Evolutionary conservation across 2,329 filamentous ascomycete species (phyloP), one percentile per base, ranked within the genome.

Genomic region (Colletotrichum lupini): DNA sequence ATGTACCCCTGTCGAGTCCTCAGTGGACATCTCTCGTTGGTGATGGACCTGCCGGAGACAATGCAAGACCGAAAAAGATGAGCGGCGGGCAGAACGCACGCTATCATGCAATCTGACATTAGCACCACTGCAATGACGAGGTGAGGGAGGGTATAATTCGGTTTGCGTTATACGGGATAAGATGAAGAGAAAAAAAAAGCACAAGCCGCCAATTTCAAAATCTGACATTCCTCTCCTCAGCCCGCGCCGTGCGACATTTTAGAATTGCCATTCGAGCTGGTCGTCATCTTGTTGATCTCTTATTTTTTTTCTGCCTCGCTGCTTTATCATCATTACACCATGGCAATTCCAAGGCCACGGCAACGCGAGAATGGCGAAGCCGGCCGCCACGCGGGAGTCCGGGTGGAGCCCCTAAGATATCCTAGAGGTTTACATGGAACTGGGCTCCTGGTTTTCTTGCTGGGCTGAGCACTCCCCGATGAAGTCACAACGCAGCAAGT

Each of bases 101-200:
- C 42, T 42, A 59, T 63, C 42, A 65, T 65, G 55, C 60, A 70
- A 46, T 56, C 70, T 65, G 60, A 65, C 66, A 73, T 64, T 49
- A 49, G 42, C 42, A 42, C 37, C 37, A 16, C 16, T 42, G 16
- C 37, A 42, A 42, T 42, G 37, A 42, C 32, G 28, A 28, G 12
- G 19, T 49, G n/a, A 61, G 37, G 35, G 26, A 61, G 26, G 57
- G 35, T 58, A 49, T 28, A 32, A 30, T 8, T 30, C 28, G 16
- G 12, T 22, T 56, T 22, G 30, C 32, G 32, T 53, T 28, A n/a
- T 42, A 22, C 22, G 9, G 62, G 62, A 16, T 6, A 19, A 16
- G 37, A 42, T 19, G 46, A 56, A 65, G 55, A 42, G 62, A 65
- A n/a, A 65, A 65, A n/a, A 65, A 28, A 52, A 65, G 32, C 49